phyloP scores from a whole-genome alignment of 2,329 filamentous ascomycete species.

The Phialemoniopsis sp. region DNA sequence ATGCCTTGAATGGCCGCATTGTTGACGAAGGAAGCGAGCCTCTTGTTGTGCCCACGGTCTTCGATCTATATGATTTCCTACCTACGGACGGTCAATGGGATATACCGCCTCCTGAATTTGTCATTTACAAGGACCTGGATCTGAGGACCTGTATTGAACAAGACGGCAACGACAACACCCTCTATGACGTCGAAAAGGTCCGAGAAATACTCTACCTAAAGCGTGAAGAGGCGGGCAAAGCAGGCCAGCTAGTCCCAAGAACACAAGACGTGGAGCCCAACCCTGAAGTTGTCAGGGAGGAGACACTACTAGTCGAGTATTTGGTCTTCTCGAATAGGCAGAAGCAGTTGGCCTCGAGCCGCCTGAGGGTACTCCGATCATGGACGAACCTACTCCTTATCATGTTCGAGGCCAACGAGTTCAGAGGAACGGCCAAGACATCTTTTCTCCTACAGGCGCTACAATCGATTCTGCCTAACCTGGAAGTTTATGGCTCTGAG shows the following conservation, averaged over 20 bases:
- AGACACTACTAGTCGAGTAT: conserved; percentile 54
- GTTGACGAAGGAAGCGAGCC: conserved; percentile 62
- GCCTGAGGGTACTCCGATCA: conserved; percentile 67
- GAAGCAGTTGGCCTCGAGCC: conserved; percentile 49
- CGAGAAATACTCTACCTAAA: conserved; percentile 71
- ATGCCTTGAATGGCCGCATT: conserved; percentile 75
- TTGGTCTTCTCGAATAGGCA: conserved; percentile 61
- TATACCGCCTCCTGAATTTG: conserved; percentile 46
- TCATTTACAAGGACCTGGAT: conserved; percentile 63
- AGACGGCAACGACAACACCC: conserved; percentile 43
- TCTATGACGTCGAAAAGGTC: conserved; percentile 69
- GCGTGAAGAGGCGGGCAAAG: conserved; percentile 54
- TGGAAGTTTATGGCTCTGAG: conserved; percentile 72
- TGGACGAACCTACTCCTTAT: conserved; percentile 85
- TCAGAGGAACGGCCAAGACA: conserved; percentile 66
- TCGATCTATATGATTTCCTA: conserved; percentile 91
- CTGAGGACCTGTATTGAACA: conserved; percentile 60
- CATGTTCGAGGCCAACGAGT: conserved; percentile 77
- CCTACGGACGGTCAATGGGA: conserved; percentile 46
- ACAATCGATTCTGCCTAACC: conserved; percentile 81
- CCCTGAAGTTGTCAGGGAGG: conserved; percentile 49
- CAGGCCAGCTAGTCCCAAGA: conserved; percentile 41
- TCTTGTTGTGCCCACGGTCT: conserved; percentile 66
- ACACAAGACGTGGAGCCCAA: conserved; percentile 34
- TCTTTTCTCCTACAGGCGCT: conserved; percentile 82